Conservation (phyloP, 1,139 yeast genomes). For the Wickerhamiella infanticola region DNA sequence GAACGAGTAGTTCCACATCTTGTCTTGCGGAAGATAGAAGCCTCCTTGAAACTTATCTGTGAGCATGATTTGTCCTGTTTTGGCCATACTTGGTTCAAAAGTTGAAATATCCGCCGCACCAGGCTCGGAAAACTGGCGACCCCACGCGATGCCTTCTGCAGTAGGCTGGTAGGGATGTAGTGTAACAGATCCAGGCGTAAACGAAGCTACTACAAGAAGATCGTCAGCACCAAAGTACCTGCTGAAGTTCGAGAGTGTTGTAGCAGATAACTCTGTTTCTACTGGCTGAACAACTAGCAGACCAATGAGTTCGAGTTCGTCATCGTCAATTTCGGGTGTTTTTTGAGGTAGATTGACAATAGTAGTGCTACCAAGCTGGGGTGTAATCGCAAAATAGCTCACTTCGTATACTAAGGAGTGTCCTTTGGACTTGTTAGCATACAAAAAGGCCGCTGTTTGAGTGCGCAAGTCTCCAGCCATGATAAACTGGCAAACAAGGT, state of each 20-base stretch:
- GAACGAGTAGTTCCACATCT: slow-evolving; percentile 83
- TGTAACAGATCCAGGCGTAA: slow-evolving; percentile 76
- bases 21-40: slow-evolving; percentile 73
- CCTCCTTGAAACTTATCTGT: slow-evolving; percentile 70
- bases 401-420: slow-evolving; percentile 65
- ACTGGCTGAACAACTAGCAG: slow-evolving; percentile 70
- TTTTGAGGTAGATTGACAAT: slow-evolving; percentile 44
- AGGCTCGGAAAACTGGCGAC: slow-evolving; percentile 31
- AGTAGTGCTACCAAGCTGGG: slow-evolving; percentile 68
- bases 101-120: slow-evolving; percentile 45
- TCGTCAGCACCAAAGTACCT: slow-evolving; percentile 32
- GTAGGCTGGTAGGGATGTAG: slow-evolving; percentile 49
- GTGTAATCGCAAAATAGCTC: slow-evolving; percentile 59
- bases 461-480: slow-evolving; percentile 69
- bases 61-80: slow-evolving; percentile 51
- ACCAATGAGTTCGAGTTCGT: slow-evolving; percentile 43
- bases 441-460: slow-evolving; percentile 70
- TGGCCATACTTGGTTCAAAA: slow-evolving; percentile 43
- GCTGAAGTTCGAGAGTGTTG: slow-evolving; percentile 53
- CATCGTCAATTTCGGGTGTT: slow-evolving; percentile 21
- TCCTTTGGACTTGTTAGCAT: slow-evolving; percentile 61
- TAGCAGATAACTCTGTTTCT: slow-evolving; percentile 39
- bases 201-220: slow-evolving; percentile 50
- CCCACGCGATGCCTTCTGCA: slow-evolving; percentile 68
- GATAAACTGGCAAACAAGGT: slow-evolving; percentile 59